Percentiles rank a stretch among this genome's conserved stretches.
Conservation (phyloP, 2,329 filamentous ascomycete genomes). For the Stenocarpella maydis region DNA sequence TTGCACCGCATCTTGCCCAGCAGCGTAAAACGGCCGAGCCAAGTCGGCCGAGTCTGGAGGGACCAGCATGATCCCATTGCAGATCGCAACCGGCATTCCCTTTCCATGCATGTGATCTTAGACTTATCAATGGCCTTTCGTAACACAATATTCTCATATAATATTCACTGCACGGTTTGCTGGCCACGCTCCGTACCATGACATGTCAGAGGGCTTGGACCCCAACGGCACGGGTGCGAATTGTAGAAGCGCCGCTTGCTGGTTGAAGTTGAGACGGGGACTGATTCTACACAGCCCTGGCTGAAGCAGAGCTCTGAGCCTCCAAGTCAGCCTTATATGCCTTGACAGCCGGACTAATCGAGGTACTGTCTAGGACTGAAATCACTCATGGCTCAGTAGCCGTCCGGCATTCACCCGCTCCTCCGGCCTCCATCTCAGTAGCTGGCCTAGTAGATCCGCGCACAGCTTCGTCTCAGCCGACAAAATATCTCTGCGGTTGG, state of each 20-base stretch:
- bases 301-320: not conserved
- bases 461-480: not conserved
- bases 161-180: too few relatives aligned
- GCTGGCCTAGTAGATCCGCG: not conserved
- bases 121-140: too few relatives aligned
- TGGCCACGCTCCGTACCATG: too few relatives aligned
- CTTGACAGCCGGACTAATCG: not conserved
- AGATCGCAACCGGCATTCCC: too few relatives aligned
- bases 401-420: not conserved
- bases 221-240: too few relatives aligned
- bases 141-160: too few relatives aligned
- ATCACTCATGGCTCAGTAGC: not conserved
- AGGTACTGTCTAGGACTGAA: not conserved
- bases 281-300: not conserved
- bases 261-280: too few relatives aligned
- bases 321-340: not conserved
- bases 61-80: too few relatives aligned
- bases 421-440: not conserved
- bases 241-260: too few relatives aligned
- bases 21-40: not conserved
- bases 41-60: not conserved
- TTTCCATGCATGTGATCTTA: too few relatives aligned
- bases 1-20: not conserved
- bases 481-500: not conserved
- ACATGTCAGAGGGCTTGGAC: too few relatives aligned